Base-by-base conservation (phyloP, 2,329 filamentous ascomycete genomes). In the Pseudogymnoascus sp. region DNA sequence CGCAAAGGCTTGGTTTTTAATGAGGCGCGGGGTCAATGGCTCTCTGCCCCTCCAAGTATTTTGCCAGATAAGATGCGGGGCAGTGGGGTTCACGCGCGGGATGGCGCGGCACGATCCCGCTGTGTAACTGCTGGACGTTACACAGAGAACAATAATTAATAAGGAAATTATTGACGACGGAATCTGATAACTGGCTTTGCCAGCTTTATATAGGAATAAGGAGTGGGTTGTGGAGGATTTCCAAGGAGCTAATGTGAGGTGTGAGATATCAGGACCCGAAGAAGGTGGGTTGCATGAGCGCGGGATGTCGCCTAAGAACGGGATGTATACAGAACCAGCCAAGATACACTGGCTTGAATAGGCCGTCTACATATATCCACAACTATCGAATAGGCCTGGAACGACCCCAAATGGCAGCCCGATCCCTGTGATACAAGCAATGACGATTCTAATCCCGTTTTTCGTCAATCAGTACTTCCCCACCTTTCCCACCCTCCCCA, bases 71-170 rank as follows among this genome's bases (percentile, higher is more conserved):
- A 55, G 48, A 55, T 55, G 48, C 48, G 48, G 48, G 48, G 48
- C 48, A 33, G 48, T 13, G 48, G 48, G 48, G 48, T 55, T 5
- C 9, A 15, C 15, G 33, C 48, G 48, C 48, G 48, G 48, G 48
- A 55, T 55, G 48, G 48, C 48, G n/a, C 48, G 48, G 48, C 48
- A 18, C 29, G 15, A 55, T 55, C 48, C 48, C 48, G 29, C 25
- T 29, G 29, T 33, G n/a, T 18, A 55, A 55, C 48, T 55, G 48
- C 48, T 27, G 27, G 27, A 55, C 8, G 29, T 55, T 55, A 55
- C 48, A 55, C 48, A 4, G 48, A 18, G 48, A 33, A n/a, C n/a
- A 18, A n/a, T 31, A 33, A 33, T 55, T 2, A 55, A 55, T 33
- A 9, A 18, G 15, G 27, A 29, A 55, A 55, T 13, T 55, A 33